Percentiles rank a stretch among this genome's conserved stretches.
Evolutionary conservation across 2,329 filamentous ascomycete species (phyloP).

Genomic region (Colletotrichum tropicicola): DNA sequence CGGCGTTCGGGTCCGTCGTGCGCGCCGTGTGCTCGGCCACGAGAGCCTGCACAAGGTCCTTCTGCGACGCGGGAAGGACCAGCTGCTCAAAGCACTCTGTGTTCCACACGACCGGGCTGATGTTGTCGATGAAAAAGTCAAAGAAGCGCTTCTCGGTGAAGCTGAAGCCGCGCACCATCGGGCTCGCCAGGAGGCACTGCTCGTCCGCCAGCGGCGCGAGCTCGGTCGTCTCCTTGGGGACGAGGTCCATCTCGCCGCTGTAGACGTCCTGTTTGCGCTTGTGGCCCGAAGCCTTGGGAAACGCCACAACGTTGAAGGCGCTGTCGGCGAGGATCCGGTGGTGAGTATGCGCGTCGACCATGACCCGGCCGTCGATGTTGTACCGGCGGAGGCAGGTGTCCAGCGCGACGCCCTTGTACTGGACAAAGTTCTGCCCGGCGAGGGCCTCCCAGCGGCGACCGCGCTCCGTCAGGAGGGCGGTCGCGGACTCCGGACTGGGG

Average conservation of each 20-base stretch:
- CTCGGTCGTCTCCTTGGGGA: conserved; percentile 28
- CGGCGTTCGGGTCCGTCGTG: conserved; percentile 65
- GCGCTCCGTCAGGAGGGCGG: conserved; percentile 44
- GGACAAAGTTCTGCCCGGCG: conserved; percentile 56
- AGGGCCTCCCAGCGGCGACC: conserved; percentile 55
- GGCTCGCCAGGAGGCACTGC: conserved; percentile 49
- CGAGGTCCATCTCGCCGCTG: conserved; percentile 34
- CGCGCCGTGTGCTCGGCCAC: conserved; percentile 67
- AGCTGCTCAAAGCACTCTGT: conserved; percentile 56
- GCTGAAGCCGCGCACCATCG: conserved; percentile 61
- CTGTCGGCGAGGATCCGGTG: conserved; percentile 89
- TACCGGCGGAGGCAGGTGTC: conserved; percentile 50
- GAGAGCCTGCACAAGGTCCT: conserved; percentile 60
- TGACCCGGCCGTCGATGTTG: conserved; percentile 86
- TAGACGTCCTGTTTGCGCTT: conserved; percentile 29
- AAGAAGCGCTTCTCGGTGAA: conserved; percentile 57
- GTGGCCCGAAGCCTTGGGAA: conserved; percentile 27
- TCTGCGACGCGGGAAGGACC: conserved; percentile 57
- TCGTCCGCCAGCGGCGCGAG: conserved; percentile 43
- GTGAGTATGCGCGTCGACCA: conserved; percentile 87
- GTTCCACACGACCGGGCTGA: conserved; percentile 57
- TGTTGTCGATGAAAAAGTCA: conserved; percentile 56
- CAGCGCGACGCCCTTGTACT: conserved; percentile 51
- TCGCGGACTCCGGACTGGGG: conserved; percentile 44
- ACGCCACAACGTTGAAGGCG: conserved; percentile 54